Evolutionary conservation across 139 green algal species (phyloP), one percentile per base, ranked within the genome.

Genomic region (Picochlorum sp.): DNA sequence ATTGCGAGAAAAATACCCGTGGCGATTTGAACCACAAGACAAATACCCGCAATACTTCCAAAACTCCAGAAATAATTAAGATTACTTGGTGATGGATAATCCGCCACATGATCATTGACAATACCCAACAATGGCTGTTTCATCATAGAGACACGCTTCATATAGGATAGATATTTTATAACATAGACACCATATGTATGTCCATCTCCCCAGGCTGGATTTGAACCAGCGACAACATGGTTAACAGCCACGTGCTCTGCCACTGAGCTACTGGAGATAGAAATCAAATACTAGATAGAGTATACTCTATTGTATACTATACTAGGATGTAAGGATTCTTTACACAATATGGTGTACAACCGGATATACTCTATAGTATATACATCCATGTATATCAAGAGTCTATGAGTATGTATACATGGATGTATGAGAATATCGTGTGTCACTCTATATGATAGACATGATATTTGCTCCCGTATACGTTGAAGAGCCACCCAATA

Each of bases 1-100:
- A 85, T 81, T 47, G 72, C 64, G 67, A 81, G 65, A 60, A 85
- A 80, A 64, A 83, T 74, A 76, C 75, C 78, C 55, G 76, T 81
- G 30, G 70, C 60, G 63, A 81, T 80, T 75, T 83, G 79, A 52
- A 77, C 37, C 40, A 78, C 57, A 62, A 85, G 74, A 60, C 74
- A 75, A 62, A 86, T 71, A 63, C 78, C 78, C 49, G 72, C 73
- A 50, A 85, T 37, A 74, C 65, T 75, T 43, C 69, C 69, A 75
- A 77, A 81, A 33, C 64, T 67, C 76, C 66, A 84, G 53, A 65
- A 70, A 70, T 82, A 80, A 56, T 80, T 85, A 39, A 80, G 49
- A 33, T 82, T 82, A 47, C 66, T 81, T 56, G 73, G 77, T 60
- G 77, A 76, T 50, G 77, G 77, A 50, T 85, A 85, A 55, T 70